phyloP scores from a whole-genome alignment of 2,329 filamentous ascomycete genomes.

The Penicillium fuscoglaucum region DNA sequence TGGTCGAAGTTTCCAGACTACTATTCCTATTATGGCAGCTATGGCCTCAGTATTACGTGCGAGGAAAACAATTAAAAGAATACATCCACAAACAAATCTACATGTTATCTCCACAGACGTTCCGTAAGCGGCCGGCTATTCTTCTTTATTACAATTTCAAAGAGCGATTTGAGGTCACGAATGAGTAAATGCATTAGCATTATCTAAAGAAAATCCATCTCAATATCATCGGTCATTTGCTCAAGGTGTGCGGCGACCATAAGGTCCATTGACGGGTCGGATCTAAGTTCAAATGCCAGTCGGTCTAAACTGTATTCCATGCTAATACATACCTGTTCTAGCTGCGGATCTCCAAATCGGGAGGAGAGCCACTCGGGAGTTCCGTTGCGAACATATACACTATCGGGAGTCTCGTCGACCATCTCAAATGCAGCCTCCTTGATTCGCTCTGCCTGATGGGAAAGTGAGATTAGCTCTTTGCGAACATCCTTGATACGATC shows the following conservation, averaged over 20 bases:
- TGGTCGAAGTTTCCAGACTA: background rate
- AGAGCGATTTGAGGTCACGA: background rate
- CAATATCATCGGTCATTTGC: constrained; percentile 1
- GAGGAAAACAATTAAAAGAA: background rate
- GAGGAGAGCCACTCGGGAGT: background rate
- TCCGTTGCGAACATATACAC: background rate
- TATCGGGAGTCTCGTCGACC: background rate
- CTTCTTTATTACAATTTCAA: background rate
- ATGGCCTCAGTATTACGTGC: background rate
- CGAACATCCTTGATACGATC: background rate
- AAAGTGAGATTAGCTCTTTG: background rate
- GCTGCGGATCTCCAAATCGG: background rate
- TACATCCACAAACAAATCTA: too few species aligned
- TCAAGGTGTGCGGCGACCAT: background rate
- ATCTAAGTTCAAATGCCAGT: background rate
- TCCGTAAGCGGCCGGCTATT: too few species aligned
- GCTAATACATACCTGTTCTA: background rate
- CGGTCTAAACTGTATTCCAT: constrained; percentile 1
- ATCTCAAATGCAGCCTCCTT: constrained; percentile 1
- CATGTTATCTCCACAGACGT: too few species aligned
- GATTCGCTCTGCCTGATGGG: background rate
- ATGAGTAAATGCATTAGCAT: background rate
- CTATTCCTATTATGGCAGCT: background rate
- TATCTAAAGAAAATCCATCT: constrained; percentile 1
- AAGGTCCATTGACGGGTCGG: background rate